Evolutionary conservation across 2,329 filamentous ascomycete species (phyloP), one percentile per base, ranked within the genome.

Genomic region (Aspergillus thermomutatus): DNA sequence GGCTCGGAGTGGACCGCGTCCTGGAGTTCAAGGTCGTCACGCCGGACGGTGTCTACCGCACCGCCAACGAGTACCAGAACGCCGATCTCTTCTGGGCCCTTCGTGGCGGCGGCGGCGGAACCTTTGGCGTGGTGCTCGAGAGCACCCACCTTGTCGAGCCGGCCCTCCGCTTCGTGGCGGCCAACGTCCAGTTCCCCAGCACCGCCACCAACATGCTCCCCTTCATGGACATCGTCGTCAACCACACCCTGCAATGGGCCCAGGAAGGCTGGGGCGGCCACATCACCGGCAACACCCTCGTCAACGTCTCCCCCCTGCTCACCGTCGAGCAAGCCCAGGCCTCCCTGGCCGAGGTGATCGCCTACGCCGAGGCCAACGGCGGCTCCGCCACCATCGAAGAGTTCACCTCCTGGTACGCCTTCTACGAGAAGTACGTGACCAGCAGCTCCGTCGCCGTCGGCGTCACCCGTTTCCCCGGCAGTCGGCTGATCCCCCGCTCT

Each of bases 1-100:
- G 83, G 59, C 76, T 83, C 64, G 81, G 72, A 50, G 74, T 79
- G 3, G 81, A 83, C 65, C 76, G 82, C 61, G 72, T 81, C 8
- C 69, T 83, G n/a, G 69, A 75, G 52, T 71, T 79, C 55, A 73
- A 82, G 56, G 73, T 83, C 8, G 75, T 84, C 5, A 76, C 76
- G 3, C 73, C 78, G 8, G 72, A 74, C 55, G 63, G 63, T 3
- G 56, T 58, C 0, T n/a, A 58, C 9, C 40, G 63, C 7, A 59
- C 58, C 3, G 59, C 58, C 10, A 66, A 63, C 45, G 50, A 53
- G 6, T 66, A 60, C 40, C 58, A 60, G 10, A 52, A 67, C n/a
- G 21, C 27, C 4, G 61, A 65, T 31, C 52, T 65, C 26, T 64
- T 63, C 50, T 65, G 61, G 61, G 63, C 61, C 3, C 48, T 64